Evolutionary conservation across 257 asterid species (phyloP), one percentile per base, ranked within the genome.

Genomic region (Perilla frutescens): DNA sequence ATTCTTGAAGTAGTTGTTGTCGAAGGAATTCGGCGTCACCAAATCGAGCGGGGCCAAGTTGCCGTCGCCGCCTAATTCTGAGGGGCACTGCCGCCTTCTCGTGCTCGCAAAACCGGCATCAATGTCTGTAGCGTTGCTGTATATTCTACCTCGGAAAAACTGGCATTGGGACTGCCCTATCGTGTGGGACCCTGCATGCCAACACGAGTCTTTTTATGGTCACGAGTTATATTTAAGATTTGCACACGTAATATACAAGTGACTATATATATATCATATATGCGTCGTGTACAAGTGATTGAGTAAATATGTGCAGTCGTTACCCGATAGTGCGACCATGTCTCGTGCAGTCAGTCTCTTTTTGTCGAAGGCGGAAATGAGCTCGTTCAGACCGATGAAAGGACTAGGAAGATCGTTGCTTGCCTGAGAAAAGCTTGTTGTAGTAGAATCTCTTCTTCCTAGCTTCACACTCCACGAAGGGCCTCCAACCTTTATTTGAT

Each of bases 391-490:
- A 7, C 45, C 45, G 7, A n/a, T 1, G 9, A 49, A 66, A 12
- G 59, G 71, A 14, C 59, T 49, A 1, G 71, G 71, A 31, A 66
- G 71, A 48, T 66, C 71, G 32, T 10, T 31, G 31, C 62, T 29
- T 7, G 76, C 80, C 20, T 60, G 32, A 3, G 71, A 36, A 29
- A 40, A 49, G 56, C 71, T 76, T 0, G 76, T 71, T 5, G 80
- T 59, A 12, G 80, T 76, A 0, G 80, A 76, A 69, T 76, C 76
- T 34, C 70, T 48, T 68, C 80, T 68, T 55, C 66, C 80, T 5
- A 57, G 75, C 37, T 60, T 68, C n/a, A 76, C 76, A 1, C 11
- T 47, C 81, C 81, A 76, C 36, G 72, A 70, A 4, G 81, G 81
- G 3, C 81, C 81, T 4, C 81, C 73, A n/a, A 77, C 81, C 81